A percentile compares a stretch with the other conserved stretches of the same genome.
phyloP scores from a whole-genome alignment of 2,329 filamentous ascomycete species.

The Pseudomassariella vexata region DNA sequence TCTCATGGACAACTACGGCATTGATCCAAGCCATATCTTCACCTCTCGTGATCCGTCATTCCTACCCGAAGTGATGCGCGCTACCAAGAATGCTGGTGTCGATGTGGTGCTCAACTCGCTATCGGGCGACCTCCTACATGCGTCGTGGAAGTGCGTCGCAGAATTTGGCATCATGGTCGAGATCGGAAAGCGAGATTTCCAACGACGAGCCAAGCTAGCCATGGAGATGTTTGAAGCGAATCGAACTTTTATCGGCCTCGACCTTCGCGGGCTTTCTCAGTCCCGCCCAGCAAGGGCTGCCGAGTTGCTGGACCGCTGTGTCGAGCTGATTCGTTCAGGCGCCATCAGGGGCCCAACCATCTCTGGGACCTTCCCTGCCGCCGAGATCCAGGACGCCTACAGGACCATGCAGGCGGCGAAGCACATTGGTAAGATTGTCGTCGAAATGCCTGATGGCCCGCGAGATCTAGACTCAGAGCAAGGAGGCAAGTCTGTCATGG shows the following conservation, averaged over 20 bases:
- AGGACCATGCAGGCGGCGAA: slow-evolving; percentile 30
- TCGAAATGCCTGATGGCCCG: slow-evolving; percentile 15
- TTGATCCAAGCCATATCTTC: slow-evolving; percentile 11
- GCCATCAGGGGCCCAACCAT: too few relatives aligned
- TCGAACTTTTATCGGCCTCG: slow-evolving; percentile 27
- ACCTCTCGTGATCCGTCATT: slow-evolving; percentile 10
- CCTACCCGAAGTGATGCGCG: slow-evolving; percentile 8
- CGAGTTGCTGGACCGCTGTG: too few relatives aligned
- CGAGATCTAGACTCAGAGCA: background rate
- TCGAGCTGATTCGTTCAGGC: too few relatives aligned
- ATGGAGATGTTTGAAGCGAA: slow-evolving; percentile 37
- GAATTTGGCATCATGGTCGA: slow-evolving; percentile 38
- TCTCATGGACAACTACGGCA: slow-evolving; percentile 7
- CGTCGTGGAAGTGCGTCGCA: slow-evolving; percentile 39
- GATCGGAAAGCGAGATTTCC: slow-evolving; percentile 37
- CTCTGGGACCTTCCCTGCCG: slow-evolving; percentile 15
- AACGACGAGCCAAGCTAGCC: slow-evolving; percentile 31
- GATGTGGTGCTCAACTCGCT: slow-evolving; percentile 30
- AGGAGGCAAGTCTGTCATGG: slow-evolving; percentile 7
- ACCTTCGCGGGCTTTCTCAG: too few relatives aligned
- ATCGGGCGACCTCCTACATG: slow-evolving; percentile 31
- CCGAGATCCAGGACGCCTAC: slow-evolving; percentile 26
- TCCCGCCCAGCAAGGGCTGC: too few relatives aligned
- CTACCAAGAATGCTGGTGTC: slow-evolving; percentile 9
- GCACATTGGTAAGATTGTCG: slow-evolving; percentile 36